Evolutionary conservation across 805 yeast genomes (phyloP).

Genomic region (Diddensiella transvaalensis): DNA sequence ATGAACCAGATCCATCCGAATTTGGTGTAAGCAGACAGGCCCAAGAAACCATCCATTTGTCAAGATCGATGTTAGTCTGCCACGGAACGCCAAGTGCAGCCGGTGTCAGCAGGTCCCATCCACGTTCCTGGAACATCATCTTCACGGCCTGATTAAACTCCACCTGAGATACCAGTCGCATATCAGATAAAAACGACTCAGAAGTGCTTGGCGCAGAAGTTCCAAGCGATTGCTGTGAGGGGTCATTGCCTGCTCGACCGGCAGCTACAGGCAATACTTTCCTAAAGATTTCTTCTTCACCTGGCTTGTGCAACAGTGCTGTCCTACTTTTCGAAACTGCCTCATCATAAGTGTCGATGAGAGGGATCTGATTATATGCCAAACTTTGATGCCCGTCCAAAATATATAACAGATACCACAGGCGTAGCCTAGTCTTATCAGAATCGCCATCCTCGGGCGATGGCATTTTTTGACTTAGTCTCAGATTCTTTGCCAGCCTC

Average conservation of each 20-base stretch:
- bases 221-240: background rate
- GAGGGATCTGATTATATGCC: constrained; percentile 53
- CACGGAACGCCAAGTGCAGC: constrained; percentile 65
- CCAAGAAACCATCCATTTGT: constrained; percentile 81
- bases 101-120: constrained; percentile 60
- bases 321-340: constrained; percentile 42
- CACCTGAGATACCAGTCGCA: constrained; percentile 63
- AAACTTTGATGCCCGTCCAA: constrained; percentile 68
- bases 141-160: constrained; percentile 65
- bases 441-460: constrained; percentile 15
- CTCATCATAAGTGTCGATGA: constrained; percentile 46
- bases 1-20: constrained; percentile 43
- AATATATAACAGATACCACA: constrained; percentile 65
- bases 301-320: constrained; percentile 30
- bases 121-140: constrained; percentile 53
- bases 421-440: constrained; percentile 47
- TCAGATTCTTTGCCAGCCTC: constrained; percentile 58
- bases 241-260: background rate
- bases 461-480: constrained; percentile 35
- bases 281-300: background rate
- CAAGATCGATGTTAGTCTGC: constrained; percentile 60
- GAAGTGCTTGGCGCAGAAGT: constrained; percentile 1
- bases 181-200: constrained; percentile 33
- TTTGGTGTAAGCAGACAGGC: constrained; percentile 63
- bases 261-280: background rate